Evolutionary conservation across 2,329 filamentous ascomycete species (phyloP), one percentile per base, ranked within the genome.

Genomic region (Cytospora mali): DNA sequence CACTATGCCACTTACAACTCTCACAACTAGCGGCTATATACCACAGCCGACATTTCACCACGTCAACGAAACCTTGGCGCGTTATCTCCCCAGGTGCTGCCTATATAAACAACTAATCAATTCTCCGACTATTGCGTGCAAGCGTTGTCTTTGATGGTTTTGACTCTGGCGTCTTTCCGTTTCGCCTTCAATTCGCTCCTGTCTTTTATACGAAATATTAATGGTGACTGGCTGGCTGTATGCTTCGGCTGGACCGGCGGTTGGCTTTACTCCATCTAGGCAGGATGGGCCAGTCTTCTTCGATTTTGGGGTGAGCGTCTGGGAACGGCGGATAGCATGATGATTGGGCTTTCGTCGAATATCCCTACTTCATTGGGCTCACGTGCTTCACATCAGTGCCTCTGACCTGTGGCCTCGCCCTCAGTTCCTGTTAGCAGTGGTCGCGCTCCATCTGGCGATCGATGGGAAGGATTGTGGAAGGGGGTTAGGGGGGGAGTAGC

Each of bases 201-300:
- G 61, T 63, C 50, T 11, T 58, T 63, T 57, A 50, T 48, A 54
- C 51, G 42, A 46, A 29, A 62, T 23, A 46, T 60, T 62, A 59
- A 55, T 63, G 61, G 55, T 55, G 53, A 56, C 56, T 55, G 27
- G 61, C 56, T 55, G 27, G 62, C 33, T 53, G 60, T 52, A 58
- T 60, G 60, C 61, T 65, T 60, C 63, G 63, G 63, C 63, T 63
- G 63, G 63, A 65, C 63, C 63, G 63, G 63, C 60, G 61, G 60
- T 51, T 62, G 51, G 55, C 60, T 58, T 61, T 28, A 29, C 50
- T 56, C 46, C 50, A 52, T 28, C 42, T 39, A 14, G 28, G 33
- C 21, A 49, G 25, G 21, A 49, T 50, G 29, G 39, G 39, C 54
- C 23, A 54, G 60, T 53, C 46, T 51, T 49, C 29, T 23, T 50